phyloP scores from a whole-genome alignment of 305 asterid species.

The Coffea humblotiana region DNA sequence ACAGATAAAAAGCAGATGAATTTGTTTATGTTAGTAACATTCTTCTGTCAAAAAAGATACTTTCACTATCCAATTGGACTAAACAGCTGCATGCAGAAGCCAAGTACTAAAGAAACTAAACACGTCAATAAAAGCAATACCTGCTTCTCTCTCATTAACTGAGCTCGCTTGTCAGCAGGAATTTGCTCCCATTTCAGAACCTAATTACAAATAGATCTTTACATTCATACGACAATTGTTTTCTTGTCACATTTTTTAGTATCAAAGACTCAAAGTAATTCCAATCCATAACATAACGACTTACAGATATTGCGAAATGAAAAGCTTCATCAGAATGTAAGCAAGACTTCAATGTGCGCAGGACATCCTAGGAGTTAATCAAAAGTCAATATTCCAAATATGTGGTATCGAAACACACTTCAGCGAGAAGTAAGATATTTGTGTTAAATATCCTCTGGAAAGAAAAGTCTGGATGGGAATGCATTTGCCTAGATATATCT shows the following conservation, averaged over 20 bases:
- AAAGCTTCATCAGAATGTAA: conserved; percentile 71
- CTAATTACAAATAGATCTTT: conserved; percentile 35
- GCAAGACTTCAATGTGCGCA: conserved; percentile 68
- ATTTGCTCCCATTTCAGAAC: conserved; percentile 81
- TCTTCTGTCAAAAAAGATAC: background rate
- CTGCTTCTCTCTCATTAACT: conserved; percentile 89
- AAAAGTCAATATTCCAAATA: conserved; percentile 18
- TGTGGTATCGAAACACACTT: background rate
- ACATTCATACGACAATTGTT: background rate
- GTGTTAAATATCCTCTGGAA: background rate
- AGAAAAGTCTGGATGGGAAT: background rate
- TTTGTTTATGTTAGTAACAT: background rate
- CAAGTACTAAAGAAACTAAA: background rate
- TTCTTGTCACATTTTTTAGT: background rate
- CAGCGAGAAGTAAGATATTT: background rate
- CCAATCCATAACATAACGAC: conserved; percentile 29
- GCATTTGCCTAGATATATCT: background rate
- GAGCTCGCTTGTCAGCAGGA: conserved; percentile 91
- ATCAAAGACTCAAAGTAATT: background rate
- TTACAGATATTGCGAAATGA: conserved; percentile 78
- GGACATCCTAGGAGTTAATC: conserved; percentile 62
- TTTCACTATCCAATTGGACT: background rate
- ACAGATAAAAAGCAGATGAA: background rate
- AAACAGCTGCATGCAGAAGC: background rate
- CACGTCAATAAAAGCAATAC: conserved; percentile 29